Conservation (phyloP, 441 rosid genomes). For the Populus hybrid region DNA sequence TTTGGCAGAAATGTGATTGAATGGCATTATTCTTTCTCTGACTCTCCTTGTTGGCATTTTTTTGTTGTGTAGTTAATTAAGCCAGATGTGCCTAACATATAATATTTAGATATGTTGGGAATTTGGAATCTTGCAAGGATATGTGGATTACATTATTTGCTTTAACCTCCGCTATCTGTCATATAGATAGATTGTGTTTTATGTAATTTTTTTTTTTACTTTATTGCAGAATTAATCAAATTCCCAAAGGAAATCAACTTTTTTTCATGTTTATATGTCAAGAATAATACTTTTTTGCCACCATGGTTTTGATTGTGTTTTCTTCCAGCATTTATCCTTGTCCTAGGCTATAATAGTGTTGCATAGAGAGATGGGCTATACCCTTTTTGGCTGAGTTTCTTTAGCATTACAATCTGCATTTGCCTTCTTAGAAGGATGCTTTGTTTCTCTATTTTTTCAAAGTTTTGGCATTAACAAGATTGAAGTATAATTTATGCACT, state of each 20-base stretch:
- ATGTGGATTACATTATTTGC: too few species aligned
- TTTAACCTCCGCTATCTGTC: neutral
- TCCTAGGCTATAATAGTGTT: too few species aligned
- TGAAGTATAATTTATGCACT: neutral
- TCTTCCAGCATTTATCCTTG: neutral
- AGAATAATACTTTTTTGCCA: neutral
- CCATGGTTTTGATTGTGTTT: neutral
- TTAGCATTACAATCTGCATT: neutral
- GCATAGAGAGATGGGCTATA: neutral
- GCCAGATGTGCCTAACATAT: neutral
- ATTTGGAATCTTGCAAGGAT: neutral
- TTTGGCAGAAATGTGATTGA: constrained; percentile 2
- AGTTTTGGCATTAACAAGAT: neutral
- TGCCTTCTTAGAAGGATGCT: neutral
- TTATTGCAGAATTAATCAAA: too few species aligned
- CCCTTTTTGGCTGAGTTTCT: neutral
- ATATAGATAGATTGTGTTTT: neutral
- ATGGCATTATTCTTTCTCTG: neutral
- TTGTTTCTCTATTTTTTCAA: neutral
- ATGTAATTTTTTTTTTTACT: neutral
- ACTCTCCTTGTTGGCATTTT: neutral
- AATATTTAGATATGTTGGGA: neutral
- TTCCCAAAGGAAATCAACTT: neutral
- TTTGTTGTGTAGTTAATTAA: neutral
- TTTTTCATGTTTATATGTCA: neutral